phyloP scores from a whole-genome alignment of 768 basidiomycete species.

The Mycena polygramma region DNA sequence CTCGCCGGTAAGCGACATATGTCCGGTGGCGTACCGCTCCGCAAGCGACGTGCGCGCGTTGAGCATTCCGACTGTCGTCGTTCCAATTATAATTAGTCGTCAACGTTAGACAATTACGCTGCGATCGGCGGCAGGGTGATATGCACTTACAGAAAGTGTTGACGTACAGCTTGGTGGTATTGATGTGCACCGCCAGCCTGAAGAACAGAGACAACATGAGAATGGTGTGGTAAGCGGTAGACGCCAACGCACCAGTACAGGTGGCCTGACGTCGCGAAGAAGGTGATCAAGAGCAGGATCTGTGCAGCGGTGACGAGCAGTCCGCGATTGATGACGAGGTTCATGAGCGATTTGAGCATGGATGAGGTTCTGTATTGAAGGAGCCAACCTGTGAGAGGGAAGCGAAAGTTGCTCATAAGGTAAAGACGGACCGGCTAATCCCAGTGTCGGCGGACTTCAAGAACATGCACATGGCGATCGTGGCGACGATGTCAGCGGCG shows the following conservation, averaged over 20 bases:
- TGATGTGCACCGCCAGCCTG: constrained; percentile 63
- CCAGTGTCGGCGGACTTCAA: constrained; percentile 54
- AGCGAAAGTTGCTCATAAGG: neutral
- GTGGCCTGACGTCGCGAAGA: constrained; percentile 51
- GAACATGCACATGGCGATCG: constrained; percentile 58
- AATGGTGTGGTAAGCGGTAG: neutral
- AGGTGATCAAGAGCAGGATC: constrained; percentile 54
- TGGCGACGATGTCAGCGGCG: constrained; percentile 58
- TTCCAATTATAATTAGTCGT: neutral
- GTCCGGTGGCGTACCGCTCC: constrained; percentile 28
- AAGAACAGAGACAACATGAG: neutral
- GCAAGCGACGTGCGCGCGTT: constrained; percentile 31
- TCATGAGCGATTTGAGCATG: constrained; percentile 55
- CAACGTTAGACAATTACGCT: neutral
- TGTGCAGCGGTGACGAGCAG: constrained; percentile 60
- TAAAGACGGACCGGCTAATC: constrained; percentile 48
- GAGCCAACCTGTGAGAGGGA: constrained; percentile 3
- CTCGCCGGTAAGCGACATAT: constrained; percentile 22
- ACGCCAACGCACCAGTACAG: constrained; percentile 52
- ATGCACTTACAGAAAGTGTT: constrained; percentile 65
- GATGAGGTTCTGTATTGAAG: constrained; percentile 51
- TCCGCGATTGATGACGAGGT: constrained; percentile 58
- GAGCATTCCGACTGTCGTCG: constrained; percentile 35
- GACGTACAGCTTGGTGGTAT: constrained; percentile 62
- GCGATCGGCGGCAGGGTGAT: neutral